A percentile compares a stretch with the other conserved stretches of the same genome.
phyloP scores from a whole-genome alignment of 257 asterid species.

The Nyctanthes arbortristis region DNA sequence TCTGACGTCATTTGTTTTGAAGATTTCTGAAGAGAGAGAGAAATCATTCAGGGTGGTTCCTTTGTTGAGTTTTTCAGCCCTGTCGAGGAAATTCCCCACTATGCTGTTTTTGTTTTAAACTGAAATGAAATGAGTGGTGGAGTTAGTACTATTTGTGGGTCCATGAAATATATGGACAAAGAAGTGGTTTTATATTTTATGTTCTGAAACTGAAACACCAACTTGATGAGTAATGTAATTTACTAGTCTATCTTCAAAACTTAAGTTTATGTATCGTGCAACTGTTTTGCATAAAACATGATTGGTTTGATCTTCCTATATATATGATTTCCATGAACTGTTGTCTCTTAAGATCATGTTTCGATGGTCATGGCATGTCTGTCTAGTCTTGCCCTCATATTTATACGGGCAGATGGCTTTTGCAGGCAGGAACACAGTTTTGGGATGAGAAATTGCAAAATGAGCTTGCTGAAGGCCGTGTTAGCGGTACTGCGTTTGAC shows the following conservation, averaged over 20 bases:
- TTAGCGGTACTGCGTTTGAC: conserved; percentile 92
- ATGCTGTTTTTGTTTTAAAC: no score
- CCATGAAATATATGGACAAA: no score
- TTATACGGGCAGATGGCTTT: conserved; percentile 13
- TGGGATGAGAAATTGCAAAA: conserved; percentile 93
- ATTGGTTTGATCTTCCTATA: not conserved
- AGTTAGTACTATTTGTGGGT: no score
- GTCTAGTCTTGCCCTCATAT: not conserved
- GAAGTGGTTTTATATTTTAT: no score
- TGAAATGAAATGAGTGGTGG: no score
- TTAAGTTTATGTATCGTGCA: not conserved
- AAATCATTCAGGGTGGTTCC: not conserved
- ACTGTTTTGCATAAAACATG: not conserved
- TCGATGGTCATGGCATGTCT: conserved; percentile 9
- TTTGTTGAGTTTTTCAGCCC: not conserved
- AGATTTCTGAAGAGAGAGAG: not conserved
- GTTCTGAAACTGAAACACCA: no score
- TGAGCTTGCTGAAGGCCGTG: conserved; percentile 86
- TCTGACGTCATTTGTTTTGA: not conserved
- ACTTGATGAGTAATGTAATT: not conserved
- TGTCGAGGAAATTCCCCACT: not conserved
- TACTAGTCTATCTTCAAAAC: conserved; percentile 1
- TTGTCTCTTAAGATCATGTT: not conserved
- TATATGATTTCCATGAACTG: conserved; percentile 5
- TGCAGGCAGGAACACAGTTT: conserved; percentile 98